Conservation (phyloP, 352 stramenopile species). For the Phytophthora tentaculata region DNA sequence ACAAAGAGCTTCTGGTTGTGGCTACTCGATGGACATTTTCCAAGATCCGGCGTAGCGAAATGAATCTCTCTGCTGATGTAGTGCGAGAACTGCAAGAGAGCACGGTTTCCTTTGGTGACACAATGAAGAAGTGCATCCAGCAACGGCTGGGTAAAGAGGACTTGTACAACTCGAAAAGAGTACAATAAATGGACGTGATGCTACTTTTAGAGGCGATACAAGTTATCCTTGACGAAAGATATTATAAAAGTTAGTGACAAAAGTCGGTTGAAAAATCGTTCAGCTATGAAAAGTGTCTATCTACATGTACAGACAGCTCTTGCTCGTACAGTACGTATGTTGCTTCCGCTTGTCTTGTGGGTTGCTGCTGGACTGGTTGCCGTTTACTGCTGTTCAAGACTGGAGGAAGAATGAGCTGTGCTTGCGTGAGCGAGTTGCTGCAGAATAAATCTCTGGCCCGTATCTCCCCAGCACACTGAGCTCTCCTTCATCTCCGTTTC, state of each 20-base stretch:
- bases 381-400: too few species aligned
- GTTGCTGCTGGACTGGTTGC: too few species aligned
- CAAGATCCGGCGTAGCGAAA: constrained; percentile 23
- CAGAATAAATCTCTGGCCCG: constrained; percentile 6
- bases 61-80: constrained; percentile 18
- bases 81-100: constrained; percentile 30
- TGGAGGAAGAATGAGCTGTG: too few species aligned
- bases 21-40: constrained; percentile 30
- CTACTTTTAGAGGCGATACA: too few species aligned
- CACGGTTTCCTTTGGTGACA: constrained; percentile 31
- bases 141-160: constrained; percentile 14
- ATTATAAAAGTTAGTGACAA: too few species aligned
- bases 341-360: too few species aligned
- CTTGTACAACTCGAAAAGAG: background rate
- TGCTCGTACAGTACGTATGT: too few species aligned
- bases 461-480: constrained; percentile 26
- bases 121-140: constrained; percentile 36
- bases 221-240: too few species aligned
- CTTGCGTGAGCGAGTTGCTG: constrained; percentile 19
- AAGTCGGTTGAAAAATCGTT: too few species aligned
- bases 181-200: too few species aligned
- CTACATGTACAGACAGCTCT: too few species aligned
- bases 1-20: constrained; percentile 33
- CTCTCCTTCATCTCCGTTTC: constrained; percentile 27
- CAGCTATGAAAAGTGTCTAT: background rate